These are phyloP conservation scores for Eucalyptus caleyi DNA, from an alignment of 345 rosid genomes.

Conservation along the genomic window DNA sequence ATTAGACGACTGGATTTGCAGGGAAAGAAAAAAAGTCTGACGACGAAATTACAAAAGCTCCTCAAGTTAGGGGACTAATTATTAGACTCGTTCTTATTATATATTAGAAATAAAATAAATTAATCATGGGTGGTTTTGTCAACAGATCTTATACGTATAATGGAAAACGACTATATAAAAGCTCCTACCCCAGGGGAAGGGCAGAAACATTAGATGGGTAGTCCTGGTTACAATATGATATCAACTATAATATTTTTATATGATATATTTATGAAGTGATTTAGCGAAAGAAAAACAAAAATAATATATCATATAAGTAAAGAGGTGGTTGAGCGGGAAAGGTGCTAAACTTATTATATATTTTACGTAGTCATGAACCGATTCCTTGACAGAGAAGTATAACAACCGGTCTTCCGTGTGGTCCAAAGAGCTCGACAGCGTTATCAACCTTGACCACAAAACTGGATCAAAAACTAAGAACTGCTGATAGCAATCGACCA, in stretches of 20 bases:
- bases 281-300: background rate
- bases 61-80: background rate
- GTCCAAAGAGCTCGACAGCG: background rate
- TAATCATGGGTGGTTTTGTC: background rate
- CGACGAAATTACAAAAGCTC: background rate
- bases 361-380: background rate
- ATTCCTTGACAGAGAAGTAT: background rate
- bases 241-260: background rate
- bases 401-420: background rate
- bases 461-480: background rate
- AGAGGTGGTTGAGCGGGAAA: background rate
- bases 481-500: background rate
- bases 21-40: background rate
- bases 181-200: background rate
- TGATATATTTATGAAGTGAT: background rate
- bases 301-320: background rate
- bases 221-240: background rate
- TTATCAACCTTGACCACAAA: background rate
- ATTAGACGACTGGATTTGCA: background rate
- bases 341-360: background rate
- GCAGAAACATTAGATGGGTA: background rate
- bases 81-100: background rate
- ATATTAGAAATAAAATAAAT: background rate
- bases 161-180: background rate
- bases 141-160: background rate